Evolutionary conservation across 2,329 filamentous ascomycete genomes (phyloP).

Genomic region (Chaetomiaceae sp.): DNA sequence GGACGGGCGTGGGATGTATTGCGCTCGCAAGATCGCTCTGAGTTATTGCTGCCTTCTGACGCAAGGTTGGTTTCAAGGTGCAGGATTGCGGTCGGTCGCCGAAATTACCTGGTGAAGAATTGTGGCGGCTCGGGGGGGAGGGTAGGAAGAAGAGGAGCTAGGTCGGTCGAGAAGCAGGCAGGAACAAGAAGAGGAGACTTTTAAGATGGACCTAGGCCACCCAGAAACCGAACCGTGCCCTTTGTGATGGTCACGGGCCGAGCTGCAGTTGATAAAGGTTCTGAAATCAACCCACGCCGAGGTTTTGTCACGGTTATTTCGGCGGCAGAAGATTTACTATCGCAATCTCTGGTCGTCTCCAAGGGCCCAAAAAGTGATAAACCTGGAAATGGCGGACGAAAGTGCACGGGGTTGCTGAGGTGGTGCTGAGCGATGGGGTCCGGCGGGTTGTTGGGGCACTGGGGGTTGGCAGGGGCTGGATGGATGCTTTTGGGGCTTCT

Average conservation of each 20-base stretch:
- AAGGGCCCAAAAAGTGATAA: too few species aligned
- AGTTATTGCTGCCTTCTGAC: too few species aligned
- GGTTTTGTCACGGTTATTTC: neutral
- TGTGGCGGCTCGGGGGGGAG: neutral
- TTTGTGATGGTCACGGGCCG: neutral
- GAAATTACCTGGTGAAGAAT: too few species aligned
- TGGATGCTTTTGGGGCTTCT: conserved; percentile 11
- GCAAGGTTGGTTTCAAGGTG: neutral
- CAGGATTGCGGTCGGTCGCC: neutral
- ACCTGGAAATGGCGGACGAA: too few species aligned
- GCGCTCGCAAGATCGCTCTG: neutral
- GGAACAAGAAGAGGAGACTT: neutral
- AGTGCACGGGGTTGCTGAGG: conserved; percentile 5
- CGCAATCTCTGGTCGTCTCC: neutral
- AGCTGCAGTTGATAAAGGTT: neutral
- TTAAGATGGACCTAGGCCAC: neutral
- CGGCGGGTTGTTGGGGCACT: neutral
- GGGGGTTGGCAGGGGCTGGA: conserved; percentile 1
- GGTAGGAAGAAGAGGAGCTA: neutral
- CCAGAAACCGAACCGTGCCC: neutral
- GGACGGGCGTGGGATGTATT: neutral
- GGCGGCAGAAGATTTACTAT: neutral
- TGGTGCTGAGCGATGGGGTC: neutral
- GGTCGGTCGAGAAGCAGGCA: neutral
- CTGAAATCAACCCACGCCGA: neutral